Conservation (phyloP, 179 eudicot species). For the Carnegiea gigantea region DNA sequence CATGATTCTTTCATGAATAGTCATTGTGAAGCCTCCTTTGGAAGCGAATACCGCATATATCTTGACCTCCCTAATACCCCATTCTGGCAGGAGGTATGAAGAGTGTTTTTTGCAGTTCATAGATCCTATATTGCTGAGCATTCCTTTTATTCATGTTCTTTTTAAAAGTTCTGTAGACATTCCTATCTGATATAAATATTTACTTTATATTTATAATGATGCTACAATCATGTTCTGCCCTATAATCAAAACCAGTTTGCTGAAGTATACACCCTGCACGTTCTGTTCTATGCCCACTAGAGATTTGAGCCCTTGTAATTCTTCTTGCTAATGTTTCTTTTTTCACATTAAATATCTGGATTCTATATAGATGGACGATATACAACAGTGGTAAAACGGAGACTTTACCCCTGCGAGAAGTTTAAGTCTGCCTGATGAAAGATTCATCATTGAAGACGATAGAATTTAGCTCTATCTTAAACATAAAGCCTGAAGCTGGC, state of each 20-base stretch:
- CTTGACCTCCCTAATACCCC: constrained; percentile 1
- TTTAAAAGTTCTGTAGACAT: neutral
- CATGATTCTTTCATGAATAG: neutral
- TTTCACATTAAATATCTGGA: too few species aligned
- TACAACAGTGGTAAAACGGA: neutral
- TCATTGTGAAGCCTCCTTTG: neutral
- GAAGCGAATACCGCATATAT: neutral
- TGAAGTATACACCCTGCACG: neutral
- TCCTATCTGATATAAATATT: neutral
- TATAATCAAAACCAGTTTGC: neutral
- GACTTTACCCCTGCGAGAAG: too few species aligned
- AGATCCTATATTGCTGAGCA: constrained; percentile 1
- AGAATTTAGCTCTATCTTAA: neutral
- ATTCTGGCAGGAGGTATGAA: neutral
- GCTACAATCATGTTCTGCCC: neutral
- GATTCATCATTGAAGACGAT: too few species aligned
- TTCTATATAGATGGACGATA: neutral
- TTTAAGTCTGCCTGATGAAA: too few species aligned
- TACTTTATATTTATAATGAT: too few species aligned
- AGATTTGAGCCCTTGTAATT: too few species aligned
- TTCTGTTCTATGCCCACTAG: neutral
- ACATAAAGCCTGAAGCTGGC: neutral
- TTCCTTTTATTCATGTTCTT: constrained; percentile 4
- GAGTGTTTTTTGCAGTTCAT: neutral
- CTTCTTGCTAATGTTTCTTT: neutral